These are phyloP conservation scores for Phytophthora boehmeriae DNA, from an alignment of 352 stramenopile genomes.

Conservation along the genomic window DNA sequence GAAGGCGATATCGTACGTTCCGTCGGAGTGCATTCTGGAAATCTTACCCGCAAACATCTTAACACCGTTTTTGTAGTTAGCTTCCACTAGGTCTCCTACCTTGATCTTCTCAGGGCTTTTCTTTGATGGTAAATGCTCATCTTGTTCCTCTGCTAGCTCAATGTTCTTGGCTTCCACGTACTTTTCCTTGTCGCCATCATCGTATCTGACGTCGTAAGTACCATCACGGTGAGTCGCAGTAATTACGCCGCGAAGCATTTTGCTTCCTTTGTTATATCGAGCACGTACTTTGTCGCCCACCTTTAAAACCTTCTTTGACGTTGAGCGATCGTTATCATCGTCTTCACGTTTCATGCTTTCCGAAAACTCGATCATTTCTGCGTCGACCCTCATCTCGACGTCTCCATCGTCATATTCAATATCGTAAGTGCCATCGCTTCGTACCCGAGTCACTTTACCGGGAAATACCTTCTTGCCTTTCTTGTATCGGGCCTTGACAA, in stretches of 20 bases:
- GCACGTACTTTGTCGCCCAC: constrained; percentile 48
- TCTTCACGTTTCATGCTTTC: constrained; percentile 9
- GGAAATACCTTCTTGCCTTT: constrained; percentile 41
- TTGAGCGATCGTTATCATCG: constrained; percentile 2
- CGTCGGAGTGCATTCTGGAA: constrained; percentile 51
- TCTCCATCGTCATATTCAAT: constrained; percentile 73
- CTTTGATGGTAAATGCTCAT: background rate
- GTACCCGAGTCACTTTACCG: constrained; percentile 45
- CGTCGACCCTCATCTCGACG: constrained; percentile 37
- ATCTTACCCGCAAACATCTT: constrained; percentile 72
- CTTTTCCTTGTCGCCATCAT: constrained; percentile 58
- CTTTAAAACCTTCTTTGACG: constrained; percentile 13
- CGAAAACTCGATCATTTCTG: constrained; percentile 29
- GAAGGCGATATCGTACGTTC: constrained; percentile 58
- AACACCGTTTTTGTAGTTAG: constrained; percentile 40
- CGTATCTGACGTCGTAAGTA: constrained; percentile 67
- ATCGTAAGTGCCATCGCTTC: constrained; percentile 67
- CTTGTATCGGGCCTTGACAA: constrained; percentile 50
- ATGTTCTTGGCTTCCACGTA: constrained; percentile 40
- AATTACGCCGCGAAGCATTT: constrained; percentile 43
- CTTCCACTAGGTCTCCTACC: constrained; percentile 35
- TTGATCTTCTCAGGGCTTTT: constrained; percentile 12
- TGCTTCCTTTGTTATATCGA: constrained; percentile 48
- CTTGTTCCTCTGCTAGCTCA: constrained; percentile 21
- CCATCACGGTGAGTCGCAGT: constrained; percentile 46